Evolutionary conservation across 805 yeast species (phyloP), one percentile per base, ranked within the genome.

Genomic region (Candida quercuum): DNA sequence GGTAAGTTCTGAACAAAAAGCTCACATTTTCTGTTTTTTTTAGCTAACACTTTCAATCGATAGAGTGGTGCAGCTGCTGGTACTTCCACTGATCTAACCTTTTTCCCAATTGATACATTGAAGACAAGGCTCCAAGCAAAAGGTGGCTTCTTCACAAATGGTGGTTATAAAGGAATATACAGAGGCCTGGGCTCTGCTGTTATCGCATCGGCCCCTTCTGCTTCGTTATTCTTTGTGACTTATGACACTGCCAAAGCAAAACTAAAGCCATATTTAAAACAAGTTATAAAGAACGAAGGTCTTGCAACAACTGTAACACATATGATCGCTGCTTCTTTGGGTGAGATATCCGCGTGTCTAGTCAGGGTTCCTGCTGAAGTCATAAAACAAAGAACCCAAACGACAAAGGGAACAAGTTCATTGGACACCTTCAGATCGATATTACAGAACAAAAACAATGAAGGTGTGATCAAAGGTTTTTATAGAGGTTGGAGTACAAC

Each of bases 351-450:
- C 1, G 99, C 99, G 0, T 93, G 99, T 59, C 61, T 82, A 40
- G 93, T 93, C 2, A 70, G 99, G 40, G 99, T 93, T 1, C 99
- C 99, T 0, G 94, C 95, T 0, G 99, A 93, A 57, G 95, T 93
- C 19, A 78, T 93, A 50, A 93, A 93, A 61, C 99, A 93, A 63
- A 70, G 97, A 40, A 85, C 98, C 1, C 99, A 93, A 59, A 78
- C 96, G 0, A 65, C 78, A 28, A 70, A 67, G 34, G 45, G 63
- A 28, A 62, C 76, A 0, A 86, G 96, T 6, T 86, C 96, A 9
- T 68, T 69, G 59, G 76, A 76, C 33, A 84, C 95, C 12, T 71
- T 93, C 42, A 68, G 67, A 48, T 66, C 72, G 37, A 65, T 91
- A 28, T 54, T 86, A 13, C 61, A 65, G 36, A 84, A 86, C 56